phyloP scores from a whole-genome alignment of 2,329 filamentous ascomycete species.

The Rachicladosporium sp. region DNA sequence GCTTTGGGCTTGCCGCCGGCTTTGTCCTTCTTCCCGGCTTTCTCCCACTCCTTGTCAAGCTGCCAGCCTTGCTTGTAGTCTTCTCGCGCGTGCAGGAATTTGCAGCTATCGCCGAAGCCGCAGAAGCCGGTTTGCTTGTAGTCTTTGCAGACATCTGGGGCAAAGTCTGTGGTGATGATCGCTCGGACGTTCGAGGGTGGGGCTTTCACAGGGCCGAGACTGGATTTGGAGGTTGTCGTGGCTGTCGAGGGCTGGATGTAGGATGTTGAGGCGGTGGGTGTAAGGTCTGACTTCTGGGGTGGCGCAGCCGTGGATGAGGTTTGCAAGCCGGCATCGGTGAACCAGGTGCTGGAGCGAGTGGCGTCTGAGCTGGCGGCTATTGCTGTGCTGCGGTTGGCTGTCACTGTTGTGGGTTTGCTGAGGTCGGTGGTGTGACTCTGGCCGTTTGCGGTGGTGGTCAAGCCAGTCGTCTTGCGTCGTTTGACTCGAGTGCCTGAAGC shows the following conservation, averaged over 20 bases:
- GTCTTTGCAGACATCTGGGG: slow-evolving; percentile 90
- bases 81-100: slow-evolving; percentile 63
- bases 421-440: slow-evolving; percentile 22
- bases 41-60: slow-evolving; percentile 88
- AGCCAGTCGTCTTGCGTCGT: slow-evolving; percentile 57
- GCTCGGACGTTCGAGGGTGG: slow-evolving; percentile 73
- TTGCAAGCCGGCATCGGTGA: slow-evolving; percentile 51
- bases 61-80: slow-evolving; percentile 91
- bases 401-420: slow-evolving; percentile 31
- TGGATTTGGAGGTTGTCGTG: slow-evolving; percentile 39
- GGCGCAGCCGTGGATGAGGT: slow-evolving; percentile 6
- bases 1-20: slow-evolving; percentile 42
- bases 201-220: slow-evolving; percentile 77
- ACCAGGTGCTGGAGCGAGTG: slow-evolving; percentile 83
- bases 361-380: slow-evolving; percentile 68
- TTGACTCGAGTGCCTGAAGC: slow-evolving; percentile 68
- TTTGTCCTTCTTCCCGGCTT: slow-evolving; percentile 59
- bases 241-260: slow-evolving; percentile 73
- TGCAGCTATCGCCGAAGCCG: slow-evolving; percentile 68
- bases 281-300: slow-evolving; percentile 39
- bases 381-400: slow-evolving; percentile 48
- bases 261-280: slow-evolving; percentile 64
- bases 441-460: slow-evolving; percentile 49
- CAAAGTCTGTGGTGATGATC: slow-evolving; percentile 80
- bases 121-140: slow-evolving; percentile 70